phyloP scores from a whole-genome alignment of 176 grass and related monocot species.

The Themeda triandra region DNA sequence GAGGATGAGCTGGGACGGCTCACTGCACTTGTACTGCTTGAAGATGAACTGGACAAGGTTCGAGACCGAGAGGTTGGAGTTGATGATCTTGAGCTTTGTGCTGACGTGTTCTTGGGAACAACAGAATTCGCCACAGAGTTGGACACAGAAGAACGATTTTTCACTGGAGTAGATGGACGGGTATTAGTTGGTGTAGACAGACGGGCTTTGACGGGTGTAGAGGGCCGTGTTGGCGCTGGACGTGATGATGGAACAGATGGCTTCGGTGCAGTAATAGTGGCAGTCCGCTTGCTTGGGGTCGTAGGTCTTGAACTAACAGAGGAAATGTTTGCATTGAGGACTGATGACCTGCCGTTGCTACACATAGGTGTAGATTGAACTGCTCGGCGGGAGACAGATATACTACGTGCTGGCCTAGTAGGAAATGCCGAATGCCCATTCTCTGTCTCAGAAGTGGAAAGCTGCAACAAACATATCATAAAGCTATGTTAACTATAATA shows the following conservation, averaged over 20 bases:
- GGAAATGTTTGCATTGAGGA: constrained; percentile 60
- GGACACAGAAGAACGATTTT: constrained; percentile 27
- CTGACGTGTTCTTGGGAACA: constrained; percentile 35
- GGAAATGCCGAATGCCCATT: constrained; percentile 52
- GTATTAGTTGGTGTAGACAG: constrained; percentile 52
- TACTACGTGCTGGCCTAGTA: constrained; percentile 61
- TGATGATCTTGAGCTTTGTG: constrained; percentile 67
- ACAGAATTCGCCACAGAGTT: constrained; percentile 24
- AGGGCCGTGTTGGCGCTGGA: constrained; percentile 53
- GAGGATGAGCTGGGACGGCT: constrained; percentile 36
- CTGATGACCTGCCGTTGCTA: constrained; percentile 59
- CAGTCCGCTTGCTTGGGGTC: constrained; percentile 56
- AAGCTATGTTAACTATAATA: constrained; percentile 27
- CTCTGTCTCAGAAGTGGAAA: constrained; percentile 61
- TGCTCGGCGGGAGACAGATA: constrained; percentile 61
- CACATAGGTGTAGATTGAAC: constrained; percentile 37
- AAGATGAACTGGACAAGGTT: constrained; percentile 40
- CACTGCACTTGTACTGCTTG: constrained; percentile 33
- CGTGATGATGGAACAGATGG: constrained; percentile 45
- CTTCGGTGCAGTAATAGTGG: constrained; percentile 48
- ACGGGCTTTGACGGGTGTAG: constrained; percentile 66
- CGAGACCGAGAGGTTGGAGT: constrained; percentile 60
- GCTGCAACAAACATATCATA: constrained; percentile 53
- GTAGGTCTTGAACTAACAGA: constrained; percentile 69
- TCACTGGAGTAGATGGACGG: constrained; percentile 55